Base-by-base conservation (phyloP, 129 eudicot species). In the Ambrosia trifida region DNA sequence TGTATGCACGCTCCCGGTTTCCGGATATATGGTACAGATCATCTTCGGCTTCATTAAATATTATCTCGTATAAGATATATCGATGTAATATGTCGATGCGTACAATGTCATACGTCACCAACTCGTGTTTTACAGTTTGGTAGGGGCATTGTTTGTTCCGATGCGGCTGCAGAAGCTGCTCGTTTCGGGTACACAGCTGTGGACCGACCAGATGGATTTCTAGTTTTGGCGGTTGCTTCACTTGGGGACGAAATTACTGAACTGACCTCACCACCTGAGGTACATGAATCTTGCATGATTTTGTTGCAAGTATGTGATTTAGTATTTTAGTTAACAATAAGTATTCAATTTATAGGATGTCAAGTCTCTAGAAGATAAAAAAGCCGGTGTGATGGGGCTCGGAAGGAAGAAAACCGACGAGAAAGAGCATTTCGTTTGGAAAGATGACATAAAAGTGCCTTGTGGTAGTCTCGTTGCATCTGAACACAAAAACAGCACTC, bases 131-230 rank as follows among this genome's bases (percentile, higher is more conserved):
- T 24, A 35, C 81, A 95, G 99, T 90, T 95, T 62, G 99, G 99
- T 17, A 90, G 64, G 85, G 96, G 95, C 0, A 90, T 95, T 1
- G 96, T 90, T 3, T 95, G 99, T 76, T 86, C 97, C 2, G 99
- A 95, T 81, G 87, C 97, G 10, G 90, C 97, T 45, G 99, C 97
- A 49, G 97, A 88, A 73, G 97, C 96, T 1, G 95, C 97, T 31
- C 85, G 84, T 52, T 95, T 80, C 38, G 97, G 97, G 20, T 95
- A 86, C 72, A 95, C 97, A 3, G 95, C 96, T 0, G 89, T 81
- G 0, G 96, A 88, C 33, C 62, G 91, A 74, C 96, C 96, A 3
- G 99, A 95, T n/a, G 97, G 97, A 0, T 88, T 95, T 80, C 44
- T 95, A 59, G 84, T 95, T 47, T 67, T 95, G 76, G 97, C 95